Evolutionary conservation across 2,329 filamentous ascomycete species (phyloP), one percentile per base, ranked within the genome.

Genomic region (Penicillium sp.): DNA sequence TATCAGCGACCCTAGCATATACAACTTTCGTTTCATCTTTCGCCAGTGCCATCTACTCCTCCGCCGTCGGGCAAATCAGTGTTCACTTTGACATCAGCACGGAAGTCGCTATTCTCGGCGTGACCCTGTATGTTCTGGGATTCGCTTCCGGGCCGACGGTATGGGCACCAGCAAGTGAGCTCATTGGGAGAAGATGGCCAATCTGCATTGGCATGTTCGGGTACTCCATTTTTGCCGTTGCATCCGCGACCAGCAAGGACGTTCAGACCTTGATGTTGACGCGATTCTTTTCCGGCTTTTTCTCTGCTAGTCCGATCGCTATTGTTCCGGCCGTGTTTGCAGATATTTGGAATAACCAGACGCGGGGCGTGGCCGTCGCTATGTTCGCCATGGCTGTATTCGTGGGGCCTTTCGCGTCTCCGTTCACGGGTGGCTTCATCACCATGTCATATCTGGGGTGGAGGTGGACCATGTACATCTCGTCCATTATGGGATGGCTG

Each of bases 21-120:
- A 77, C 78, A 6, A 83, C 82, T 3, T 73, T 84, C 38, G 70
- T 75, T 1, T 73, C 78, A 0, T 79, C 81, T 0, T 83, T 84
- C 57, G 76, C 77, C 0, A 75, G 72, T 9, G 87, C 84, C 70
- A 86, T 90, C 65, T 91, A 89, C 76, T 89, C 87, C 1, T 77
- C 85, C 16, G 86, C 86, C 5, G 88, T 86, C 0, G 58, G 58
- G 4, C 64, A 76, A 7, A 79, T 90, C 8, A 81, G 83, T 13
- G 44, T 56, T 4, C 68, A 81, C 10, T 82, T 82, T 59, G 58
- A 76, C 13, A 74, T 81, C 16, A 73, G 74, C n/a, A 66, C 57
- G 0, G 74, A 80, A 57, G 74, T 79, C 3, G 67, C 74, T 1
- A 75, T 73, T 0, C 70, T 82, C 8, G 80, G 80, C 3, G 76